phyloP scores from a whole-genome alignment of 495 filamentous ascomycete species.

The Aspergillus ostianus region DNA sequence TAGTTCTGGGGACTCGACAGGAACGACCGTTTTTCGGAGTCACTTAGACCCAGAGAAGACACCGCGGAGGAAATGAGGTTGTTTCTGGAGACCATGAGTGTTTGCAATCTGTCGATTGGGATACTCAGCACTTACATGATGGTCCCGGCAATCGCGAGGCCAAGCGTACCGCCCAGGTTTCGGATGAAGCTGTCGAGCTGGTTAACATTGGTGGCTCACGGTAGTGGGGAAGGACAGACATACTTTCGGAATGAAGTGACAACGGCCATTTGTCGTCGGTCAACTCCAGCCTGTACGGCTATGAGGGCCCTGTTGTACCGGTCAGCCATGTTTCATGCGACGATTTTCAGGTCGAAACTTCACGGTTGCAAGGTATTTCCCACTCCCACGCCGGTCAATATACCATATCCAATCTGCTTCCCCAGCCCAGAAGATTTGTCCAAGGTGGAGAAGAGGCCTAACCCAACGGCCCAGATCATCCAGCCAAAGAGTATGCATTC shows the following conservation, averaged over 20 bases:
- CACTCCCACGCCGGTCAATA: conserved; percentile 52
- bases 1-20: conserved; percentile 32
- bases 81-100: conserved; percentile 29
- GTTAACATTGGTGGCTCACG: conserved; percentile 11
- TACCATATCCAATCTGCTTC: conserved; percentile 53
- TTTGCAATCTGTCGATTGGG: conserved; percentile 4
- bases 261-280: conserved; percentile 53
- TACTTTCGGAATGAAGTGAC: conserved; percentile 55
- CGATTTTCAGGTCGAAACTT: conserved; percentile 7
- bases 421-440: conserved; percentile 47
- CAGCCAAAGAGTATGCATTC: conserved; percentile 53
- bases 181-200: conserved; percentile 43
- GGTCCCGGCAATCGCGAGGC: conserved; percentile 51
- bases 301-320: conserved; percentile 36
- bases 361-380: conserved; percentile 55
- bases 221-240: conserved; percentile 17
- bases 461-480: conserved; percentile 51
- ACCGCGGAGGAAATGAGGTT: conserved; percentile 41
- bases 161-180: conserved; percentile 53
- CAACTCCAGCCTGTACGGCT: conserved; percentile 52
- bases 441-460: conserved; percentile 53
- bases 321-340: background rate
- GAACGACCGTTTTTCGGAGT: conserved; percentile 28
- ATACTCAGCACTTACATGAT: conserved; percentile 37
- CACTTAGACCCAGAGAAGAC: conserved; percentile 28